phyloP scores from a whole-genome alignment of 768 basidiomycete species.

The Pleurotus cornucopiae region DNA sequence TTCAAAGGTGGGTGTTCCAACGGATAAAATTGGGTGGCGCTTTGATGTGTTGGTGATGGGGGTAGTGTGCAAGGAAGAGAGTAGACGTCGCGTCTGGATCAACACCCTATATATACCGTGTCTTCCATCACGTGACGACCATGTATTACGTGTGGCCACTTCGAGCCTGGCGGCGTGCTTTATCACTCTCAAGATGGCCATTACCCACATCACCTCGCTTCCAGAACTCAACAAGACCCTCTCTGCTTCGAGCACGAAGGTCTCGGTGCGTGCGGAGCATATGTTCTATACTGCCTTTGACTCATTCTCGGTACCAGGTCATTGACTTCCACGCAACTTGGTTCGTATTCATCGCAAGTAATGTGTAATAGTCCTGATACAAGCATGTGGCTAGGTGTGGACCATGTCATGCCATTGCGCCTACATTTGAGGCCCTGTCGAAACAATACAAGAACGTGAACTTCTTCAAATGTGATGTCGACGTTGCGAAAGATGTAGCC shows the following conservation, averaged over 20 bases:
- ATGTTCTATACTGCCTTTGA: background rate
- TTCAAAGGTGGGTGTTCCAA: background rate
- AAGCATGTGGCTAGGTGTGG: slow-evolving; percentile 58
- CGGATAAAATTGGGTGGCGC: background rate
- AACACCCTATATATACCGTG: background rate
- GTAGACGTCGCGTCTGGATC: background rate
- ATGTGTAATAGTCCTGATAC: background rate
- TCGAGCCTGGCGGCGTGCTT: too few relatives aligned
- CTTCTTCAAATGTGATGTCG: slow-evolving; percentile 83
- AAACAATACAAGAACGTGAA: slow-evolving; percentile 67
- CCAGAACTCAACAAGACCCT: slow-evolving; percentile 60
- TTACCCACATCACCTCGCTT: slow-evolving; percentile 60
- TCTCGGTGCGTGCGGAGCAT: slow-evolving; percentile 43
- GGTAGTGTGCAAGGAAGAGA: background rate
- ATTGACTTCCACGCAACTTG: slow-evolving; percentile 88
- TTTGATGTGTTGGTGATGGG: background rate
- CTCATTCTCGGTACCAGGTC: slow-evolving; percentile 39
- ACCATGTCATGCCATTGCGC: slow-evolving; percentile 82
- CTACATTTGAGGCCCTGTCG: slow-evolving; percentile 64
- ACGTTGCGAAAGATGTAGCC: slow-evolving; percentile 67
- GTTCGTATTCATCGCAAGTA: slow-evolving; percentile 28
- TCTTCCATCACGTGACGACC: background rate
- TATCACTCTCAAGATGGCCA: slow-evolving; percentile 38
- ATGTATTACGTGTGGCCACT: background rate
- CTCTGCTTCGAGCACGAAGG: slow-evolving; percentile 53